Evolutionary conservation across 768 basidiomycete species (phyloP), one percentile per base, ranked within the genome.

Genomic region (Phaeolepiota aurea): DNA sequence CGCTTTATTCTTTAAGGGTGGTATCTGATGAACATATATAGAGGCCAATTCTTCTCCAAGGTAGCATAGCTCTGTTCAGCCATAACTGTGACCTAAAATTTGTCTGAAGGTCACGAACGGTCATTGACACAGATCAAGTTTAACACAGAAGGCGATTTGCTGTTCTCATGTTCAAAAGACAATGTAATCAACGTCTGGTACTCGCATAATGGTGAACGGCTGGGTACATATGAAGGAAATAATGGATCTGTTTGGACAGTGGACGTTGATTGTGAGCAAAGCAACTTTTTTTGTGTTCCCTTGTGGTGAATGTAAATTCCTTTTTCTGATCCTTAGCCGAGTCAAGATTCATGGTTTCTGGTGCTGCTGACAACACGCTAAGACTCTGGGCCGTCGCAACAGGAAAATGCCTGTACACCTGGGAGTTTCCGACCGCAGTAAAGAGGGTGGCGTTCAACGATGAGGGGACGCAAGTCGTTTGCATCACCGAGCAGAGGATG

Each of bases 361-460:
- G 94, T 7, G 78, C 93, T 2, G 94, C 96, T 12, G 94, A 99
- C 62, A 99, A 97, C 61, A 76, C 79, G 31, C 75, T 99, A 61
- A 79, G 83, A 46, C 71, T 99, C 5, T 99, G 94, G 96, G 71
- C 74, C 34, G 87, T 97, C 20, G 66, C 77, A 37, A 85, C 82
- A 3, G 96, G 94, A 44, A 90, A 96, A 64, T 92, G 89, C 55
- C 70, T 99, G 20, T 88, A 82, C 58, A 83, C 77, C 2, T 99
- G 96, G 96, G 94, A 98, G 61, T 97, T 96, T 72, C 87, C 88
- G 23, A 98, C 94, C 0, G 96, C 96, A 3, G 88, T 99, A 51
- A 98, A 97, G 72, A 74, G 94, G 33, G 94, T 98, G 16, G 77
- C 81, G 4, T 97, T 94, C 71, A 90, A 77, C 61, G 85, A 87